A percentile compares a stretch with the other conserved stretches of the same genome.
phyloP scores from a whole-genome alignment of 768 basidiomycete species.

The Udeniomyces megalosporus region DNA sequence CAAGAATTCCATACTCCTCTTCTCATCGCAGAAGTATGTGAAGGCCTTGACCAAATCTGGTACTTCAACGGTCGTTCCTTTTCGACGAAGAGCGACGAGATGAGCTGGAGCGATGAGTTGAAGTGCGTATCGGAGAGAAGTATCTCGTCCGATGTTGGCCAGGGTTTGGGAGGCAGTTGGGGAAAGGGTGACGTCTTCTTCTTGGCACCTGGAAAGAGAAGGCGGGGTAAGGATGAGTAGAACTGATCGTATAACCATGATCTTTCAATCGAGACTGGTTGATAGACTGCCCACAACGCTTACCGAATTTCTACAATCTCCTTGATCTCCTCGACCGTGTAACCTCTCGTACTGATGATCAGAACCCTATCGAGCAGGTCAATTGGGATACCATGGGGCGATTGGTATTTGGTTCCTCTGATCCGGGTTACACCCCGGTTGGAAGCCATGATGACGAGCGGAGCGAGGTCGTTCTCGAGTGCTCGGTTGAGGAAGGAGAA shows the following conservation, averaged over 20 bases:
- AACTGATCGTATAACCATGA: neutral
- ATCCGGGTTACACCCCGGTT: conserved; percentile 91
- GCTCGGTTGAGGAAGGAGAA: conserved; percentile 97
- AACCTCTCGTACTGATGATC: conserved; percentile 85
- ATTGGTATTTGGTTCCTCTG: conserved; percentile 83
- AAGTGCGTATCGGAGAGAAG: conserved; percentile 82
- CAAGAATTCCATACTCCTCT: conserved; percentile 77
- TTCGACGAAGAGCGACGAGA: conserved; percentile 68
- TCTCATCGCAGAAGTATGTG: conserved; percentile 80
- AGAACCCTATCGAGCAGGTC: conserved; percentile 88
- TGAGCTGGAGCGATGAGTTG: conserved; percentile 89
- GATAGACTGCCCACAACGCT: conserved; percentile 18
- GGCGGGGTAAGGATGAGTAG: conserved; percentile 37
- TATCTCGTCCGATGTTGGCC: conserved; percentile 71
- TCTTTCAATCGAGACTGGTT: neutral
- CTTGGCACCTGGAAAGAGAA: conserved; percentile 35
- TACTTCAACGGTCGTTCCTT: conserved; percentile 57
- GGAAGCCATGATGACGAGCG: conserved; percentile 94
- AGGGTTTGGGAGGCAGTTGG: conserved; percentile 59
- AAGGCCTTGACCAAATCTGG: conserved; percentile 74
- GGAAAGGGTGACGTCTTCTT: conserved; percentile 80
- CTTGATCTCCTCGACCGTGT: conserved; percentile 62
- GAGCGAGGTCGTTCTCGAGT: conserved; percentile 79
- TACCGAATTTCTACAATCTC: conserved; percentile 88
- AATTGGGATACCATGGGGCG: conserved; percentile 85